Conservation (phyloP, 2,329 filamentous ascomycete species). For the Phyllosticta capitalensis region DNA sequence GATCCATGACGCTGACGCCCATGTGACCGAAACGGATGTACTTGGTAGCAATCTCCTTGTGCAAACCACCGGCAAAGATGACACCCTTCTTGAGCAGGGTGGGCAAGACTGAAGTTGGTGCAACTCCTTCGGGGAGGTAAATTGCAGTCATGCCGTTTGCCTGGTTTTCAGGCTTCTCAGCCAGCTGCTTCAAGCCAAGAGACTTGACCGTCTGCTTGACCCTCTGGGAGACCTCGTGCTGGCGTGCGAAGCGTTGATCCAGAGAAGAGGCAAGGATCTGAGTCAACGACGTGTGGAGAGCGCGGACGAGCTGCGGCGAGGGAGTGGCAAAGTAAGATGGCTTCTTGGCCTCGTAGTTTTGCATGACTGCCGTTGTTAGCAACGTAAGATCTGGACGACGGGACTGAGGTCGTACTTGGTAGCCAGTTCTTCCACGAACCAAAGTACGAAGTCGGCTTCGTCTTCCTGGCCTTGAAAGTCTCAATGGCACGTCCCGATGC, state of each 20-base stretch:
- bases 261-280: slow-evolving; percentile 79
- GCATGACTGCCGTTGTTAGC: slow-evolving; percentile 60
- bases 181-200: slow-evolving; percentile 80
- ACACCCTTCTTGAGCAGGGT: slow-evolving; percentile 79
- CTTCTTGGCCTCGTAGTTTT: slow-evolving; percentile 98
- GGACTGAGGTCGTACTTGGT: slow-evolving; percentile 53
- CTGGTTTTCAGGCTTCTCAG: slow-evolving; percentile 77
- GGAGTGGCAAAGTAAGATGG: slow-evolving; percentile 97
- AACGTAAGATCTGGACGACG: neutral
- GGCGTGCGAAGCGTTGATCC: slow-evolving; percentile 71
- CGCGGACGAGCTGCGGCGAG: slow-evolving; percentile 85
- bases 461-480: slow-evolving; percentile 68
- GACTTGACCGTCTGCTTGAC: slow-evolving; percentile 76
- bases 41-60: slow-evolving; percentile 88
- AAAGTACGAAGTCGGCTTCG: slow-evolving; percentile 80
- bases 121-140: slow-evolving; percentile 78
- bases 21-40: slow-evolving; percentile 97
- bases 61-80: slow-evolving; percentile 87
- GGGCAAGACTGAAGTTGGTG: slow-evolving; percentile 73
- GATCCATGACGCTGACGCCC: slow-evolving; percentile 85
- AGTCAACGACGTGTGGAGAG: slow-evolving; percentile 77
- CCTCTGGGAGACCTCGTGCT: slow-evolving; percentile 69
- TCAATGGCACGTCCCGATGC: slow-evolving; percentile 82
- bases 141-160: slow-evolving; percentile 98
- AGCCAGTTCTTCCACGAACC: slow-evolving; percentile 96